Base-by-base conservation (phyloP, 2,329 filamentous ascomycete species). In the Fonsecaea multimorphosa region DNA sequence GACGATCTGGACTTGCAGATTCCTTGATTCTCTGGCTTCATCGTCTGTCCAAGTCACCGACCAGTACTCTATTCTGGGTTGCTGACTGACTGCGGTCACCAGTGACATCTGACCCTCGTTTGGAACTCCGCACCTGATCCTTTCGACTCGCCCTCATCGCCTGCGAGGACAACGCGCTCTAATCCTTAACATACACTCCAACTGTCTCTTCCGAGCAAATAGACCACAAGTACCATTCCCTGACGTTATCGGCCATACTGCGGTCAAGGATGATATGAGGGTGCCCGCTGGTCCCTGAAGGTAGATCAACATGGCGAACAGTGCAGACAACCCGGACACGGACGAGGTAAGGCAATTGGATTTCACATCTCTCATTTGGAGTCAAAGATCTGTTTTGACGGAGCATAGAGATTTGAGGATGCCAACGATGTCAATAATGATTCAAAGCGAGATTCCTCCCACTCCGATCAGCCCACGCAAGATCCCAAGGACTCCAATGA, bases 341-440 rank as follows among this genome's bases (percentile, higher is more conserved):
- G 78, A 80, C 75, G 78, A 76, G 73, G 79, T 81, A 72, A 32
- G 70, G 19, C 22, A 24, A 9, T 24, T 11, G 44, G 22, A 6
- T 12, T 24, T 12, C 22, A 24, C 44, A 12, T 9, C 22, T 49
- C 44, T 12, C 2, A 19, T 8, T 61, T 36, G n/a, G 34, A 58
- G 53, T 54, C 63, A 36, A 54, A 16, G 9, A 57, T 22, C 19
- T 5, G 9, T 44, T 34, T 56, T 71, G 24, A 68, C 52, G n/a
- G 14, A 22, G 75, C 92, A 89, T 89, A 93, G 73, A 86, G 86
- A 16, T 96, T 96, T 74, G 92, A 96, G 80, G 92, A 97, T 82
- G 92, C 91, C 62, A 81, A 87, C 72, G 90, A 70, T 62, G 58
- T 64, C 61, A 63, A 69, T 55, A 34, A 57, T 46, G 58, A 63